phyloP scores from a whole-genome alignment of 805 yeast genomes.

The Priceomyces medius region DNA sequence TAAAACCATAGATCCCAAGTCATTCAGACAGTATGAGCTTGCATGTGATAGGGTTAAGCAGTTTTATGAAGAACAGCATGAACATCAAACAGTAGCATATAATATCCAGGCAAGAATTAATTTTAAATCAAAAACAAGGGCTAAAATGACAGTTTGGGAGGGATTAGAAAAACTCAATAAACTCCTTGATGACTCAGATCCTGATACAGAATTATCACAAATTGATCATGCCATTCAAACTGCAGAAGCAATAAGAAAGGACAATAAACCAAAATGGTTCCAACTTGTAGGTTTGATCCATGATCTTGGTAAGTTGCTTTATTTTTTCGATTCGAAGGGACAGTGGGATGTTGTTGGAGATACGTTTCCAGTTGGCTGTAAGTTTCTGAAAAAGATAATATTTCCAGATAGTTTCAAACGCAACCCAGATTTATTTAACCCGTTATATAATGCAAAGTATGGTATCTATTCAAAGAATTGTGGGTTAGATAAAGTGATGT shows the following conservation, averaged over 20 bases:
- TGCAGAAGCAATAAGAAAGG: slow-evolving; percentile 69
- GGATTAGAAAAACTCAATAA: slow-evolving; percentile 61
- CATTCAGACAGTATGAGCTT: slow-evolving; percentile 64
- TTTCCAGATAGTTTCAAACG: slow-evolving; percentile 57
- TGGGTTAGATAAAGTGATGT: slow-evolving; percentile 67
- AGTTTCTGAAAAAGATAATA: slow-evolving; percentile 57
- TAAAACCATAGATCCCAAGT: slow-evolving; percentile 34
- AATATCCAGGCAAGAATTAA: slow-evolving; percentile 70
- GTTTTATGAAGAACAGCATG: slow-evolving; percentile 68
- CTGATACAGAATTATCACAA: slow-evolving; percentile 72
- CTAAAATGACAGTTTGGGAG: slow-evolving; percentile 70
- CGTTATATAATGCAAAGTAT: slow-evolving; percentile 61
- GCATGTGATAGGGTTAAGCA: slow-evolving; percentile 67
- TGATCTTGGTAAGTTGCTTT: slow-evolving; percentile 66
- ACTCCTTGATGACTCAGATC: slow-evolving; percentile 68
- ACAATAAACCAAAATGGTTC: slow-evolving; percentile 72
- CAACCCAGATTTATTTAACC: slow-evolving; percentile 63
- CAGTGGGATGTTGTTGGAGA: slow-evolving; percentile 85
- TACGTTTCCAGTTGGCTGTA: slow-evolving; percentile 75
- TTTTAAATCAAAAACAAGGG: slow-evolving; percentile 66
- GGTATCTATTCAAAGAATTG: slow-evolving; percentile 66
- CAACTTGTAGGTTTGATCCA: slow-evolving; percentile 72
- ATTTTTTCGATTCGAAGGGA: slow-evolving; percentile 69
- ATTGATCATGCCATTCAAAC: slow-evolving; percentile 76
- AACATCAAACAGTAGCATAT: slow-evolving; percentile 68